Base-by-base conservation (phyloP, 192 early-diverging fungal species). In the Globomyces pollinis-pini region DNA sequence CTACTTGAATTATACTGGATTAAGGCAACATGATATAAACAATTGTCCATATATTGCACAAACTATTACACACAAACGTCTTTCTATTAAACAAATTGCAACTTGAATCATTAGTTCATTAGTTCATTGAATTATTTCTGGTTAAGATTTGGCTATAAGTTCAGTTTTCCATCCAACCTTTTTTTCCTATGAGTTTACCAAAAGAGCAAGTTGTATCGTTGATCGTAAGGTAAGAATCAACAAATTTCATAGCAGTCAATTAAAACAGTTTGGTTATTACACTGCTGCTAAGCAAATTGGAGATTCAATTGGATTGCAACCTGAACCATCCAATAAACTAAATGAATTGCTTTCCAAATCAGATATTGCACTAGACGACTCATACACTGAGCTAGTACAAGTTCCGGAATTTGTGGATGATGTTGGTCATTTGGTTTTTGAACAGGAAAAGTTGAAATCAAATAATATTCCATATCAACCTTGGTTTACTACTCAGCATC, bases 401-500 rank as follows among this genome's bases (percentile, higher is more conserved):
- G 8, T 41, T 50, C 18, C 20, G n/a, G 41, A 57, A 21, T 68
- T 8, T 41, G 35, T 16, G 18, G 57, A 63, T 53, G 61, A 21
- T 45, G 58, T n/a, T n/a, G n/a, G n/a, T n/a, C n/a, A n/a, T n/a
- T n/a, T n/a, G n/a, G n/a, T n/a, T n/a, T n/a, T n/a, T n/a, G 26
- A 50, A 45, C 12, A 32, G 57, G 18, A 23, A 33, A 39, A 31
- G 21, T 43, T 65, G 60, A 52, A 43, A 77, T 47, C 23, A 47
- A 26, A 47, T 16, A 26, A 26, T 28, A 26, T 47, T 26, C 28
- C 44, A 3, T 47, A 47, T 1, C 44, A 47, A 26, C 44, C 44
- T 28, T 28, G 84, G 71, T 91, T 86, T 65, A 83, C 77, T 47
- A 89, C 88, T 5, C 84, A 77, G 52, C 91, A 94, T 76, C 83